phyloP scores from a whole-genome alignment of 2,329 filamentous ascomycete species.

The Botrytis byssoidea region DNA sequence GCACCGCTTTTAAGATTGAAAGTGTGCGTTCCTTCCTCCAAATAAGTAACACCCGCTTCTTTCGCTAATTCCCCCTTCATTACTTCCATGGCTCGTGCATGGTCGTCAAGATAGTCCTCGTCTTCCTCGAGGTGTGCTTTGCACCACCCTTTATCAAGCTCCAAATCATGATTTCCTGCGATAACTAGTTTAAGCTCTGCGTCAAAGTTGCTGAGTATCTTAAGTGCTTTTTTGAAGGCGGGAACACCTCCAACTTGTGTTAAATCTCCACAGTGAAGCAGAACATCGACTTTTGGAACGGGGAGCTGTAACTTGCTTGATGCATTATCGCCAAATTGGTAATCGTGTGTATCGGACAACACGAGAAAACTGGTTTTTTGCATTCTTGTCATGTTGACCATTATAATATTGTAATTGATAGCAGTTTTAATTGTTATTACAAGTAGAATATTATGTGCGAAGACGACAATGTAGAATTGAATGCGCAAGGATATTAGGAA shows the following conservation, averaged over 20 bases:
- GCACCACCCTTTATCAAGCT: constrained; percentile 53
- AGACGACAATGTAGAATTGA: background rate
- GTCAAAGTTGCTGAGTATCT: constrained; percentile 39
- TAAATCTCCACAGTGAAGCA: constrained; percentile 43
- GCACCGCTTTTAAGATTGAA: constrained; percentile 37
- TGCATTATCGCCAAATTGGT: constrained; percentile 25
- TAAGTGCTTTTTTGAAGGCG: constrained; percentile 34
- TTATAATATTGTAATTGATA: background rate
- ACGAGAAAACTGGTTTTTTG: constrained; percentile 33
- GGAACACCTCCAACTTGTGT: constrained; percentile 34
- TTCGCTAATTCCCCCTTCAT: constrained; percentile 32
- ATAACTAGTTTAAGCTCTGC: constrained; percentile 61
- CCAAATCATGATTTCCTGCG: constrained; percentile 61
- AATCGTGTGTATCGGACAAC: constrained; percentile 36
- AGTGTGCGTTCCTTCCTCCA: constrained; percentile 37
- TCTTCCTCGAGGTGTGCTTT: constrained; percentile 14
- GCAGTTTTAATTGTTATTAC: background rate
- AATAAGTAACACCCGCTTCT: constrained; percentile 35
- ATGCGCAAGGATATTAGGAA: background rate
- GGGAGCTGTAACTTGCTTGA: constrained; percentile 37
- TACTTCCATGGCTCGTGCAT: constrained; percentile 28
- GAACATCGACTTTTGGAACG: constrained; percentile 34
- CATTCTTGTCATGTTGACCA: constrained; percentile 3
- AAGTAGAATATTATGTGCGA: background rate
- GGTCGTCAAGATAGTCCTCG: constrained; percentile 24